Percentiles rank a stretch among this genome's conserved stretches.
Conservation (phyloP, 225 moss, liverwort and hornwort species). For the Pseudisothecium myosuroides region DNA sequence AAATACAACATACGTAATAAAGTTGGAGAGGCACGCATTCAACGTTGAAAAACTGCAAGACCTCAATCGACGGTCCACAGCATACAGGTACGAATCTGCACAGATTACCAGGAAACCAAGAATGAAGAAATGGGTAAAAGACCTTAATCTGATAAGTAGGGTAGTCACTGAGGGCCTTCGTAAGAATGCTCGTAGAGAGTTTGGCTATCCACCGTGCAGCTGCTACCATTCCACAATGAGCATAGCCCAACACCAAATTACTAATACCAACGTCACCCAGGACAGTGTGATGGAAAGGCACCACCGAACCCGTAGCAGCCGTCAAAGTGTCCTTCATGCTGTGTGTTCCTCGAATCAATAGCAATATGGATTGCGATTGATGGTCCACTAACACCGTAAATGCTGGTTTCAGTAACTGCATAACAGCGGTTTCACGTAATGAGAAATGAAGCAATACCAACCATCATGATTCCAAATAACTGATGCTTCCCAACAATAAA, state of each 20-base stretch:
- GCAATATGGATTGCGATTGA: constrained; percentile 64
- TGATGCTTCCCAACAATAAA: neutral
- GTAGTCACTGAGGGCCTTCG: constrained; percentile 65
- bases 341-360: constrained; percentile 93
- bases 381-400: constrained; percentile 91
- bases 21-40: neutral
- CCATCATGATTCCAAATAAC: neutral
- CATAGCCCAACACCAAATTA: constrained; percentile 89
- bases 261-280: constrained; percentile 74
- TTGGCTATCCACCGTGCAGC: constrained; percentile 98
- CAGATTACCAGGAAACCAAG: neutral
- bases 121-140: neutral
- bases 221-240: constrained; percentile 99
- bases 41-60: neutral
- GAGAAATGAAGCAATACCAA: neutral
- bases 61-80: neutral
- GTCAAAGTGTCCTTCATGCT: constrained; percentile 97
- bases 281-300: constrained; percentile 92
- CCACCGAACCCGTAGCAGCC: constrained; percentile 87
- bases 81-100: neutral
- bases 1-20: neutral
- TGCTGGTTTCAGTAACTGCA: constrained; percentile 89
- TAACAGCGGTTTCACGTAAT: neutral
- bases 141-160: constrained; percentile 87
- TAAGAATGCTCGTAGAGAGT: constrained; percentile 59